Evolutionary conservation across 2,329 filamentous ascomycete species (phyloP), one percentile per base, ranked within the genome.

Genomic region (Samsoniella hepiali): DNA sequence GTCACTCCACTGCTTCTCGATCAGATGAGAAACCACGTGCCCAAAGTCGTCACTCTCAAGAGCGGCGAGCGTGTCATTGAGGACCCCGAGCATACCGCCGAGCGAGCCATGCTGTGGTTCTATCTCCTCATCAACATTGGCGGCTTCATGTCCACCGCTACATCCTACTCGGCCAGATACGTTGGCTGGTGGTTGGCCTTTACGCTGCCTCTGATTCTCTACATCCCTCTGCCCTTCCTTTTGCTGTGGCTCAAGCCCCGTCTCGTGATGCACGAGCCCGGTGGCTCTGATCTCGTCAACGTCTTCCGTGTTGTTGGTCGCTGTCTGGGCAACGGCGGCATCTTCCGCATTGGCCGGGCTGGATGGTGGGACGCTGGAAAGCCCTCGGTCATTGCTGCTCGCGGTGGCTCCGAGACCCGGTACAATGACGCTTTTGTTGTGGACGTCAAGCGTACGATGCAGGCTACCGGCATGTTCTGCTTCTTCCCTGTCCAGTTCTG

Each of bases 1-100:
- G 87, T 93, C 44, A 85, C 87, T 0, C 87, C 88, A 0, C 76
- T 89, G 22, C 81, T 91, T 34, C 84, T 88, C 11, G 88, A 91
- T 67, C 88, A 91, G 69, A 83, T 88, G 69, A 81, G 77, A 3
- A 80, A 82, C 29, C 84, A 83, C 5, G 82, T 82, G 36, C 68
- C 72, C 32, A 68, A 63, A 2, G 67, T 71, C 47, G 60, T 65
- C 36, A 71, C 67, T 0, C 80, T 82, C 10, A 70, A 71, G 49
- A 82, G 75, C 3, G 88, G 88, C 22, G 85, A 89, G 71, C 82
- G 84, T 27, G 85, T 90, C 36, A 88, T 91, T 56, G 80, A 88
- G n/a, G 88, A 90, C 66, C 88, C 87, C 0, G 84, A 86, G 66
- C 81, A 85, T 29, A 90, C 87, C 3, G 78, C 87, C 1, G 82